Evolutionary conservation across 75 land plant species (phyloP).

Genomic region (Sequoia sempervirens): DNA sequence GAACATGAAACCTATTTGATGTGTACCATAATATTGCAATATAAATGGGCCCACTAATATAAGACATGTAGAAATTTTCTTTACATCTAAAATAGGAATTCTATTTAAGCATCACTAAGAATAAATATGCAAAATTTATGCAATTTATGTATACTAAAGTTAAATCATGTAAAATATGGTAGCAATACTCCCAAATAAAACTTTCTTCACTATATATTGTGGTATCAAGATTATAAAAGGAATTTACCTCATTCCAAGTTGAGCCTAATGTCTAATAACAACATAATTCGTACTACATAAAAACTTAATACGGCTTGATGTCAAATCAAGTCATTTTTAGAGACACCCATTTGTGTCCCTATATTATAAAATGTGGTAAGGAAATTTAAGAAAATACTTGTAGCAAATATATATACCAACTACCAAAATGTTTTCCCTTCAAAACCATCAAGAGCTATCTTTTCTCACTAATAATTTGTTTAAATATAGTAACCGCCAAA

Average conservation of each 20-base stretch:
- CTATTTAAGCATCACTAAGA: neutral
- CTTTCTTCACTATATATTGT: neutral
- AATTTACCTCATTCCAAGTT: neutral
- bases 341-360: neutral
- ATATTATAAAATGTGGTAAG: neutral
- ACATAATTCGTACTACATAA: neutral
- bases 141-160: neutral
- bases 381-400: neutral
- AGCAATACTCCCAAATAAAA: neutral
- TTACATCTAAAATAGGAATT: slow-evolving; percentile 27
- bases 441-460: neutral
- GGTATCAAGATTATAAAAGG: neutral
- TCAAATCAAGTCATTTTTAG: neutral
- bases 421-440: neutral
- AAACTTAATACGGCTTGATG: neutral
- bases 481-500: no score
- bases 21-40: slow-evolving; percentile 49
- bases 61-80: slow-evolving; percentile 29
- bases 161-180: neutral
- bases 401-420: neutral
- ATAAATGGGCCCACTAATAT: slow-evolving; percentile 43
- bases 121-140: neutral
- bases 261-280: neutral
- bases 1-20: slow-evolving; percentile 37
- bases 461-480: no score